Evolutionary conservation across 2,329 filamentous ascomycete species (phyloP).

Genomic region (Domatiomyces globalis): DNA sequence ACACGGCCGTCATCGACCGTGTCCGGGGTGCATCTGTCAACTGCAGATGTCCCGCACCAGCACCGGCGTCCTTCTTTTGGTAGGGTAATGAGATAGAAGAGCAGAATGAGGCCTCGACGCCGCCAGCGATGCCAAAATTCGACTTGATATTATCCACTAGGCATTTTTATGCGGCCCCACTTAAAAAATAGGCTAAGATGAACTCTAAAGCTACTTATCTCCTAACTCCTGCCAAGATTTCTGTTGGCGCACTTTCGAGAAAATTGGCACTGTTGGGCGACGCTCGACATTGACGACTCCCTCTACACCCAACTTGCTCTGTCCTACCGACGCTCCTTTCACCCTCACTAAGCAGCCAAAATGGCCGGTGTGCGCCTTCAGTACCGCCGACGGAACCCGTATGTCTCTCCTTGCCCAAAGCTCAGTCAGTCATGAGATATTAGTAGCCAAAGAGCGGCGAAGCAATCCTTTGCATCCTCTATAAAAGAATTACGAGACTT

Average conservation of each 20-base stretch:
- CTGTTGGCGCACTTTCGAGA: background rate
- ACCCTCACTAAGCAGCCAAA: conserved; percentile 1
- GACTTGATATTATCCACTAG: background rate
- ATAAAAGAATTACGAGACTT: conserved; percentile 1
- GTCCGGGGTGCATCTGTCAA: background rate
- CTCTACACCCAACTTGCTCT: background rate
- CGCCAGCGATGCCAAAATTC: conserved; percentile 8
- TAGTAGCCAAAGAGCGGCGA: conserved; percentile 13
- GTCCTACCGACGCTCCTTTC: background rate
- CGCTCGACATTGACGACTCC: conserved; percentile 13
- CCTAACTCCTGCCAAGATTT: background rate
- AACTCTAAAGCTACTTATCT: background rate
- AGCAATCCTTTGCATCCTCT: background rate
- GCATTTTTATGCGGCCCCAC: background rate
- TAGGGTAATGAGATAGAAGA: background rate
- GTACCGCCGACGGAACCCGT: conserved; percentile 69
- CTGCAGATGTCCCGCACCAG: background rate
- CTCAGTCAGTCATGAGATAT: conserved; percentile 1
- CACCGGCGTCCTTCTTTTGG: background rate
- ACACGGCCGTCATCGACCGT: background rate
- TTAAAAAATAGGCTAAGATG: background rate
- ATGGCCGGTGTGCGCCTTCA: conserved; percentile 18
- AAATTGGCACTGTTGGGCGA: background rate
- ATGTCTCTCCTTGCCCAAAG: conserved; percentile 33
- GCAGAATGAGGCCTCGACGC: conserved; percentile 8